Conservation (phyloP, 2,329 filamentous ascomycete species). For the Alternaria viburni region DNA sequence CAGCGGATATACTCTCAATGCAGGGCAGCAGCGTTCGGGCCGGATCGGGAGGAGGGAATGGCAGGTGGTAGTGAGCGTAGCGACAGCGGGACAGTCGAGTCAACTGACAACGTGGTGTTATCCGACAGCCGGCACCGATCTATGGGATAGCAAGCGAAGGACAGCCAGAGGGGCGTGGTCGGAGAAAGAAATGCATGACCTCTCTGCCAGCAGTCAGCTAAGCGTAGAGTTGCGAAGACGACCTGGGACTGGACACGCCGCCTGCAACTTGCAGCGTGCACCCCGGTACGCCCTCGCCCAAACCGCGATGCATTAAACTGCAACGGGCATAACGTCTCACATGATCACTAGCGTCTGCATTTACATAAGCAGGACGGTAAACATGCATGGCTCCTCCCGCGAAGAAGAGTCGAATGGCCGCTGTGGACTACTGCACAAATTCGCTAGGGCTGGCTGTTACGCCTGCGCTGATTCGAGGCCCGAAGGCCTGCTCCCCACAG, state of each 20-base stretch:
- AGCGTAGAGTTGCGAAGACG: slow-evolving; percentile 45
- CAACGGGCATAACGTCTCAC: slow-evolving; percentile 28
- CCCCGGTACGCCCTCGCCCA: slow-evolving; percentile 22
- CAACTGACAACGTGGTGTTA: slow-evolving; percentile 36
- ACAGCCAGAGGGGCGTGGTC: slow-evolving; percentile 40
- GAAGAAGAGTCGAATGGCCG: slow-evolving; percentile 41
- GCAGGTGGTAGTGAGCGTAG: slow-evolving; percentile 32
- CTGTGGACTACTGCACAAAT: slow-evolving; percentile 27
- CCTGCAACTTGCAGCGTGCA: slow-evolving; percentile 35
- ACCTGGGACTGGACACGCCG: slow-evolving; percentile 33
- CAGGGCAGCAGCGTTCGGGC: slow-evolving; percentile 26
- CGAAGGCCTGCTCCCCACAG: slow-evolving; percentile 30
- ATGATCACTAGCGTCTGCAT: slow-evolving; percentile 22
- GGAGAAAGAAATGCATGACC: slow-evolving; percentile 43
- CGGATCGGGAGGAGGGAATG: slow-evolving; percentile 31
- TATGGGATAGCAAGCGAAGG: slow-evolving; percentile 26
- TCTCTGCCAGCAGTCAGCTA: slow-evolving; percentile 43
- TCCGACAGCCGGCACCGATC: slow-evolving; percentile 27
- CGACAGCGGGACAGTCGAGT: slow-evolving; percentile 22
- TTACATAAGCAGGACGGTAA: slow-evolving; percentile 20
- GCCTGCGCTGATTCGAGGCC: slow-evolving; percentile 35
- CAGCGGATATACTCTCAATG: slow-evolving; percentile 27
- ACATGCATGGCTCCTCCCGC: slow-evolving; percentile 40
- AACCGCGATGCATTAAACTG: slow-evolving; percentile 12
- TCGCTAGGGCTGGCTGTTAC: slow-evolving; percentile 25